These are phyloP conservation scores for Candida pseudofarinosa DNA, from an alignment of 805 yeast species.

Conservation along the genomic window DNA sequence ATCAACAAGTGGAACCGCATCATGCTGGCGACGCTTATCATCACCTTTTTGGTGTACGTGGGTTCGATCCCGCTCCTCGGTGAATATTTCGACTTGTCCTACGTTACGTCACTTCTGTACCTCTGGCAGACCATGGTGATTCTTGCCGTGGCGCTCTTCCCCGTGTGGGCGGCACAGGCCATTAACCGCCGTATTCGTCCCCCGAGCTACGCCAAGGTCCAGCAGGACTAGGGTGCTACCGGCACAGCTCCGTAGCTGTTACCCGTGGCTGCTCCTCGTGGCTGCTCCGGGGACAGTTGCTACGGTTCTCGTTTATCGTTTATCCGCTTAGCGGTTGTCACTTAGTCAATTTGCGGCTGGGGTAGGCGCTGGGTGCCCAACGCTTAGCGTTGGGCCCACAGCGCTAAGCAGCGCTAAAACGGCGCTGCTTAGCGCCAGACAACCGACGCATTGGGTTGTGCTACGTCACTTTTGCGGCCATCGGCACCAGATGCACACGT, in stretches of 20 bases:
- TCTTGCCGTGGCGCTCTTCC: constrained; percentile 67
- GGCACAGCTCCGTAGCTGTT: not conserved
- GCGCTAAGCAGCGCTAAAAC: too few species aligned
- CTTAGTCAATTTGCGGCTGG: too few species aligned
- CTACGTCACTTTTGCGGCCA: too few species aligned
- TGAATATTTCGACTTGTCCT: constrained; percentile 80
- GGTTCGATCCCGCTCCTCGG: constrained; percentile 77
- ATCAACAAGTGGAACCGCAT: constrained; percentile 85
- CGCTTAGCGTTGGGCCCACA: too few species aligned
- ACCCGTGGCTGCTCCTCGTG: too few species aligned
- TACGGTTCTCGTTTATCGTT: too few species aligned
- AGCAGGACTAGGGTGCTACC: constrained; percentile 48
- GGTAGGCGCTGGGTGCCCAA: too few species aligned
- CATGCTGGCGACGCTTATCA: constrained; percentile 70
- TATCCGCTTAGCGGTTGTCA: too few species aligned
- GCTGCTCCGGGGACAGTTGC: too few species aligned
- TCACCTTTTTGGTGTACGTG: constrained; percentile 63
- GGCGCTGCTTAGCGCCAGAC: too few species aligned
- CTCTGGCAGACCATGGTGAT: constrained; percentile 67
- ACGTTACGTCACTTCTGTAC: constrained; percentile 54
- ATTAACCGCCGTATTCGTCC: constrained; percentile 77
- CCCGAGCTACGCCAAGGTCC: constrained; percentile 96
- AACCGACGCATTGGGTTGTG: too few species aligned
- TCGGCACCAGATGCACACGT: too few species aligned
- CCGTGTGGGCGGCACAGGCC: constrained; percentile 84